phyloP scores from a whole-genome alignment of 768 basidiomycete species.

The Hygrocybe punicea region DNA sequence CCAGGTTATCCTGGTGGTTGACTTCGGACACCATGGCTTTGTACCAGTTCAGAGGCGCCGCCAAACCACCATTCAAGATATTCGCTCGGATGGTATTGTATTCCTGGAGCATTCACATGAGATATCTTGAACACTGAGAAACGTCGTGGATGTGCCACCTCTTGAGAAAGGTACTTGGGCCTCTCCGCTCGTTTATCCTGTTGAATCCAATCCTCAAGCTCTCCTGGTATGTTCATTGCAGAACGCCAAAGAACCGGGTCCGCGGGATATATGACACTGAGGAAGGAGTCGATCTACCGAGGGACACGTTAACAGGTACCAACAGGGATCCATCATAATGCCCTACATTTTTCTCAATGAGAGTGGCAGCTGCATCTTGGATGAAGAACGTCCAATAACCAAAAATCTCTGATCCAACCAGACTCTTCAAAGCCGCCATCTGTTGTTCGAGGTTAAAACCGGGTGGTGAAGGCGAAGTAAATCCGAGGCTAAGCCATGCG shows the following conservation, averaged over 20 bases:
- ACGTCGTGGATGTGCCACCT: slow-evolving; percentile 19
- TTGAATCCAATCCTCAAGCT: slow-evolving; percentile 35
- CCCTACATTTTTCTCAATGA: slow-evolving; percentile 40
- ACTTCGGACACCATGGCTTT: slow-evolving; percentile 24
- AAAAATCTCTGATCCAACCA: slow-evolving; percentile 28
- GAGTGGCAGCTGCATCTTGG: slow-evolving; percentile 28
- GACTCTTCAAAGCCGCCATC: slow-evolving; percentile 19
- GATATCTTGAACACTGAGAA: slow-evolving; percentile 10
- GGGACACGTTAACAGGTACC: background rate
- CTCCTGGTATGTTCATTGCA: slow-evolving; percentile 37
- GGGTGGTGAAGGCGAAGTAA: slow-evolving; percentile 27
- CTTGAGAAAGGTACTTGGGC: slow-evolving; percentile 30
- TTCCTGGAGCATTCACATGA: slow-evolving; percentile 22
- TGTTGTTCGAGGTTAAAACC: slow-evolving; percentile 16
- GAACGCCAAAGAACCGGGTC: slow-evolving; percentile 37
- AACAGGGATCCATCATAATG: background rate
- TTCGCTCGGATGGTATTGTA: slow-evolving; percentile 12
- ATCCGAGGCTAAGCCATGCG: slow-evolving; percentile 39
- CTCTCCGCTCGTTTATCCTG: slow-evolving; percentile 25
- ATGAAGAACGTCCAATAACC: slow-evolving; percentile 41
- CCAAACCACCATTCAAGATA: slow-evolving; percentile 28
- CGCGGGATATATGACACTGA: slow-evolving; percentile 28
- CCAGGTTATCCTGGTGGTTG: slow-evolving; percentile 27
- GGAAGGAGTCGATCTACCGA: slow-evolving; percentile 40
- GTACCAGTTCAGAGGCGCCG: slow-evolving; percentile 37